Percentiles rank a stretch among this genome's conserved stretches.
Evolutionary conservation across 2,329 filamentous ascomycete species (phyloP).

Genomic region (Xylaria sp.): DNA sequence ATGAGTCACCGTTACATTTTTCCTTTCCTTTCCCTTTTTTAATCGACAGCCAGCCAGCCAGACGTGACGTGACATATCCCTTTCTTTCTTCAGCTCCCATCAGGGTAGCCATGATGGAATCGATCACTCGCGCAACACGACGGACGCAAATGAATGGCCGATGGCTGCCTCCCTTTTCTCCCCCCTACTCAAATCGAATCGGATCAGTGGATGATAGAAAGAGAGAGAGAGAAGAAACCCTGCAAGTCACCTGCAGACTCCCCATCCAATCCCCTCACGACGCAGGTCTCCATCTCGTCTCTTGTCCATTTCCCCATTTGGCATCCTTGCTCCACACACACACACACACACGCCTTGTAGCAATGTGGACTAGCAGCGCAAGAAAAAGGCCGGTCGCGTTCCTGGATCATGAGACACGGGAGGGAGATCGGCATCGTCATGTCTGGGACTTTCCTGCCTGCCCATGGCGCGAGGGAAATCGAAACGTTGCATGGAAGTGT

Average conservation of each 20-base stretch:
- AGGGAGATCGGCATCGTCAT: not conserved
- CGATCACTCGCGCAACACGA: not conserved
- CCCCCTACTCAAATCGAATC: too few relatives aligned
- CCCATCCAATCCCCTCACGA: not conserved
- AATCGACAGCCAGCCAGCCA: too few relatives aligned
- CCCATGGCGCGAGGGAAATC: not conserved
- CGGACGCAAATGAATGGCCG: too few relatives aligned
- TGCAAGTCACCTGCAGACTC: too few relatives aligned
- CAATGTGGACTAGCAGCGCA: too few relatives aligned
- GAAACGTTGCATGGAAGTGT: not conserved
- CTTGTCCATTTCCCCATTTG: not conserved
- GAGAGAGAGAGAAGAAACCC: too few relatives aligned
- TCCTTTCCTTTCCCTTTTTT: not conserved
- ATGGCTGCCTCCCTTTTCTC: too few relatives aligned
- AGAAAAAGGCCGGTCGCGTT: not conserved
- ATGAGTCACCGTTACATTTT: not conserved
- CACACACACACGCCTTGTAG: too few relatives aligned
- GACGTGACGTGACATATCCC: not conserved
- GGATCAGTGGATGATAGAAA: too few relatives aligned
- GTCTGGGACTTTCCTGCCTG: not conserved
- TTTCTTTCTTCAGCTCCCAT: too few relatives aligned
- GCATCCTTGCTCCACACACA: not conserved
- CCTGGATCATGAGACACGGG: not conserved
- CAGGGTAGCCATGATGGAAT: too few relatives aligned
- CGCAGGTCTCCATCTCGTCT: slow-evolving; percentile 11